Evolutionary conservation across 192 early-diverging fungal genomes (phyloP), one percentile per base, ranked within the genome.

Genomic region (Coemansia sp.): DNA sequence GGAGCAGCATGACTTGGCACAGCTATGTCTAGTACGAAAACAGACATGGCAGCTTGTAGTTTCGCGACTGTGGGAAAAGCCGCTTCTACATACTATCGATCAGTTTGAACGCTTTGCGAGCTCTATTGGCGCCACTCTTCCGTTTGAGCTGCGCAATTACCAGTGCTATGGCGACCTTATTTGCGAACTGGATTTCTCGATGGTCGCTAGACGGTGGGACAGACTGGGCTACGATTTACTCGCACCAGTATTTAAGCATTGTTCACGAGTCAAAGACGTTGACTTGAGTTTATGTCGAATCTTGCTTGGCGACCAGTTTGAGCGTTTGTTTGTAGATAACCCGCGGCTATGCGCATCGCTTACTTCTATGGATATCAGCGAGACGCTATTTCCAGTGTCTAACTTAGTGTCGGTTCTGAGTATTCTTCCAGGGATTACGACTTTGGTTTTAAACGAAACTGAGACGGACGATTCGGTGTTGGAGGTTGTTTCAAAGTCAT

Each of bases 131-230:
- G 16, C 43, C 0, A 13, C 43, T 8, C 68, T 52, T n/a, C 62
- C 62, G 29, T 53, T 66, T 18, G 18, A 12, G 29, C 29, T 75
- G 11, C 49, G 59, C 32, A 20, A 47, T 40, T 40, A 62, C 16
- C 20, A 18, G 20, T 7, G 8, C 3, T 76, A 76, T 18, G 74
- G 74, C 32, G 40, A 43, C 22, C 47, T 76, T 13, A 43, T 67
- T n/a, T 41, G 61, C 20, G 37, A 15, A 9, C 45, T 76, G 13
- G 68, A 76, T 47, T 41, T 76, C 13, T 59, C 60, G 4, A 70
- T 76, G 74, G 53, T 76, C 7, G 52, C 35, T 16, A 69, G 64
- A 3, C 59, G 74, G 13, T 76, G 74, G 74, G 74, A 76, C 20
- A 61, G 37, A 24, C 34, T 76, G 11, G 39, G 59, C 43, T 62